A percentile compares a stretch with the other conserved stretches of the same genome.
phyloP scores from a whole-genome alignment of 1,139 yeast species.

The Saccharomyces hybrid region DNA sequence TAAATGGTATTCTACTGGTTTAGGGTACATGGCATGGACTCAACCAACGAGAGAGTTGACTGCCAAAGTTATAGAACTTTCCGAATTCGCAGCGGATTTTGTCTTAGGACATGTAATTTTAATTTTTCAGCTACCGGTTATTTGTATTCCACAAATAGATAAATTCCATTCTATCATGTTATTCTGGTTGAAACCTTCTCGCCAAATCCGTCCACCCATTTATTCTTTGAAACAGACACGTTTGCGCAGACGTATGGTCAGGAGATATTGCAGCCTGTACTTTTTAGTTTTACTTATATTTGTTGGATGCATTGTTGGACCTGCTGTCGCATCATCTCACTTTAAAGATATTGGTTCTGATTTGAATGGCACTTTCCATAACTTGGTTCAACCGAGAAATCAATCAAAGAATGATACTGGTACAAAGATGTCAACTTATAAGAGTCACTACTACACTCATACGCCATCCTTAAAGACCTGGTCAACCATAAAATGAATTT shows the following conservation, averaged over 20 bases:
- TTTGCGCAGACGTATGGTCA: constrained; percentile 96
- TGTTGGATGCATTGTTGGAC: constrained; percentile 76
- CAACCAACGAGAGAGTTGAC: constrained; percentile 94
- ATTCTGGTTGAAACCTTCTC: constrained; percentile 97
- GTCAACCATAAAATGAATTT: constrained; percentile 51
- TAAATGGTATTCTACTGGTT: constrained; percentile 93
- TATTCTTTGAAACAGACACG: constrained; percentile 94
- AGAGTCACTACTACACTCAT: constrained; percentile 47
- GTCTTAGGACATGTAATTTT: constrained; percentile 81
- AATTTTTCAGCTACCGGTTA: constrained; percentile 82
- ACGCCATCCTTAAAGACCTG: constrained; percentile 49
- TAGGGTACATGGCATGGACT: constrained; percentile 93
- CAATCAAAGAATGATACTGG: constrained; percentile 80
- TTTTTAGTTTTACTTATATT: constrained; percentile 62
- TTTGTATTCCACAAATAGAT: constrained; percentile 81
- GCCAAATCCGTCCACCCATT: constrained; percentile 98
- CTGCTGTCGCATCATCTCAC: constrained; percentile 65
- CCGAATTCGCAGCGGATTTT: constrained; percentile 96
- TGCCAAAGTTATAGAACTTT: constrained; percentile 88
- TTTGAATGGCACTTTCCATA: constrained; percentile 47
- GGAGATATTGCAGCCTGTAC: constrained; percentile 82
- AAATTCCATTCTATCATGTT: constrained; percentile 97
- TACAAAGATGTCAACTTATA: constrained; percentile 41
- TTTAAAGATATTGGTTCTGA: constrained; percentile 33
- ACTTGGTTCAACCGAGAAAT: constrained; percentile 84